Conservation (phyloP, 2,329 filamentous ascomycete genomes). For the Trichoderma sp. region DNA sequence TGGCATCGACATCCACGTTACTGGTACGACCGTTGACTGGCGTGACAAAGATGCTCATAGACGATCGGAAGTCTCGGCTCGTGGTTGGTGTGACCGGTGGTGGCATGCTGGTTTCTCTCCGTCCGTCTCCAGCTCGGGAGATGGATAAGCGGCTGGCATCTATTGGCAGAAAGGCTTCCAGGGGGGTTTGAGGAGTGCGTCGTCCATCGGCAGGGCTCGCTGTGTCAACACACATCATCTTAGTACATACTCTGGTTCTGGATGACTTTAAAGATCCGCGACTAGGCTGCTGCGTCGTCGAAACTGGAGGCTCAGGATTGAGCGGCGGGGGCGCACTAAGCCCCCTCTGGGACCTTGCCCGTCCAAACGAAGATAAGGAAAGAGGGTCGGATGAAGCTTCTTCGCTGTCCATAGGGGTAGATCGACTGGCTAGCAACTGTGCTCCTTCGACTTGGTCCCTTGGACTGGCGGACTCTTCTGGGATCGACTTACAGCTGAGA, state of each 20-base stretch:
- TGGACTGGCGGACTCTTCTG: conserved; percentile 19
- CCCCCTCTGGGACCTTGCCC: conserved; percentile 31
- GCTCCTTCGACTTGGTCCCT: conserved; percentile 22
- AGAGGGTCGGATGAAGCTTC: conserved; percentile 33
- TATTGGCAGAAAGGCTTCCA: conserved; percentile 68
- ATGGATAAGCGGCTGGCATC: conserved; percentile 84
- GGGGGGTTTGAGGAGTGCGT: conserved; percentile 74
- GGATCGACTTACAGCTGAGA: conserved; percentile 46
- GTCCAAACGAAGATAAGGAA: conserved; percentile 39
- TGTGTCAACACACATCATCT: conserved; percentile 46
- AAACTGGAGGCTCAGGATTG: conserved; percentile 27
- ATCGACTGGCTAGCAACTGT: conserved; percentile 21
- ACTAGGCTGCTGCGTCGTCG: neutral
- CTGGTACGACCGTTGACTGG: conserved; percentile 67
- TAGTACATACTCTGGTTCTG: conserved; percentile 48
- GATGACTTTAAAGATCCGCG: conserved; percentile 25
- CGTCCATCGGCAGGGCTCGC: conserved; percentile 60
- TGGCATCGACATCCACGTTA: conserved; percentile 68
- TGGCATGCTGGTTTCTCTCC: conserved; percentile 36
- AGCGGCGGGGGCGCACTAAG: conserved; percentile 37
- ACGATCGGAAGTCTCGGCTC: conserved; percentile 48
- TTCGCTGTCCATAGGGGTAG: conserved; percentile 33
- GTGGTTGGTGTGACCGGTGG: conserved; percentile 79
- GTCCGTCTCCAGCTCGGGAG: conserved; percentile 54
- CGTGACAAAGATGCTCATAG: conserved; percentile 59